A percentile compares a stretch with the other conserved stretches of the same genome.
phyloP scores from a whole-genome alignment of 108 stramenopile species.

The Cyclotella baltica region DNA sequence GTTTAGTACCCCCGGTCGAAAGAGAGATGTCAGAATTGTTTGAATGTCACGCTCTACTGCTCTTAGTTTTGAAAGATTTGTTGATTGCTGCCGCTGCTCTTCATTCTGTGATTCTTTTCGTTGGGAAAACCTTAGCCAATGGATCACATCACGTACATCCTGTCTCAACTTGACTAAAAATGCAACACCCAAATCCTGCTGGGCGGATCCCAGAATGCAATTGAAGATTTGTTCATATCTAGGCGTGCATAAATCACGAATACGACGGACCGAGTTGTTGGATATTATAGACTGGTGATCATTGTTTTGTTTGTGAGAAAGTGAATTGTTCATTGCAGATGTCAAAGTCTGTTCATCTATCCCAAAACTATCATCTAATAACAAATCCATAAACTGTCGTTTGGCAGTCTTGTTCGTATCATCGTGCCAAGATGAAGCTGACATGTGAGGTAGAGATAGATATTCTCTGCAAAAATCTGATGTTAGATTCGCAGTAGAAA shows the following conservation, averaged over 20 bases:
- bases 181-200: slow-evolving; percentile 58
- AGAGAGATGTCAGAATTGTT: slow-evolving; percentile 48
- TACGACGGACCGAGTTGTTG: slow-evolving; percentile 13
- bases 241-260: slow-evolving; percentile 61
- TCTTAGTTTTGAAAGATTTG: slow-evolving; percentile 29
- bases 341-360: slow-evolving; percentile 18
- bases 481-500: slow-evolving; percentile 36
- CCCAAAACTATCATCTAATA: slow-evolving; percentile 18
- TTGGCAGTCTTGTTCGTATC: slow-evolving; percentile 9
- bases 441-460: slow-evolving; percentile 37
- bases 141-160: slow-evolving; percentile 55
- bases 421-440: not conserved
- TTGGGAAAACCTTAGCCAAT: slow-evolving; percentile 29
- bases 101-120: slow-evolving; percentile 10
- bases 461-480: slow-evolving; percentile 44
- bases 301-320: slow-evolving; percentile 2
- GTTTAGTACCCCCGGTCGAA: slow-evolving; percentile 48
- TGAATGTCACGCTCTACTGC: slow-evolving; percentile 34
- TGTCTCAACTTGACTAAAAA: slow-evolving; percentile 69
- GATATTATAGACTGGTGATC: not conserved
- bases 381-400: slow-evolving; percentile 29
- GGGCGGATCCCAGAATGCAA: slow-evolving; percentile 61
- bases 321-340: slow-evolving; percentile 26
- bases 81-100: not conserved
- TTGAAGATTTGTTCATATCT: slow-evolving; percentile 62